phyloP scores from a whole-genome alignment of 345 rosid genomes.

The Gossypium raimondii region DNA sequence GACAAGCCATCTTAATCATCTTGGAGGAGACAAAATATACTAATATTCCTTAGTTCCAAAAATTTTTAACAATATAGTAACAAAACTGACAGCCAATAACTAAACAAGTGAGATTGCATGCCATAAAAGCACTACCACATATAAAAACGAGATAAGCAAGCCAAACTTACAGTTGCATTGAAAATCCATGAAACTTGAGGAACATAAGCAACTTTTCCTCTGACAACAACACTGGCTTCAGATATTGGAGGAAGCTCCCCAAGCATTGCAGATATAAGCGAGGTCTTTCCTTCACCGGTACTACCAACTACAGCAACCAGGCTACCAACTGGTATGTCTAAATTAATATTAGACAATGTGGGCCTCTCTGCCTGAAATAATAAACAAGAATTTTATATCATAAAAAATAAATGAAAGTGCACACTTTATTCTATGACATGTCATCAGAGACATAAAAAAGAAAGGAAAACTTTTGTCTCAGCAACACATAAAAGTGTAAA shows the following conservation, averaged over 20 bases:
- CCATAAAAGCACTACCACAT: background rate
- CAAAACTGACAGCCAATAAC: background rate
- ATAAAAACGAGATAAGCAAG: background rate
- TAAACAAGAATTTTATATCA: slow-evolving; percentile 17
- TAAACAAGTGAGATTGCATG: background rate
- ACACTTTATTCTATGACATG: background rate
- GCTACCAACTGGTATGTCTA: slow-evolving; percentile 85
- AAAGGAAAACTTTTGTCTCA: background rate
- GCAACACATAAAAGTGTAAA: background rate
- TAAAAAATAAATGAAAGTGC: slow-evolving; percentile 8
- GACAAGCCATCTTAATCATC: background rate
- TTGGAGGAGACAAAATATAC: background rate
- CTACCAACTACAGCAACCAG: slow-evolving; percentile 95
- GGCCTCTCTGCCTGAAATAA: slow-evolving; percentile 75
- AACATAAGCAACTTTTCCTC: slow-evolving; percentile 95
- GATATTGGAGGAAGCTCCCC: slow-evolving; percentile 90
- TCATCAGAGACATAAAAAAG: background rate
- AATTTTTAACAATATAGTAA: background rate
- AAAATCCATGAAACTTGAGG: slow-evolving; percentile 99
- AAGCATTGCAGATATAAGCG: slow-evolving; percentile 93
- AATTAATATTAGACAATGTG: slow-evolving; percentile 75
- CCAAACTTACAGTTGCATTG: slow-evolving; percentile 83
- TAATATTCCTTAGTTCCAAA: background rate
- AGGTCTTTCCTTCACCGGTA: slow-evolving; percentile 98
- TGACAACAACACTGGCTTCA: slow-evolving; percentile 55